Conservation (phyloP, 768 basidiomycete genomes). For the Boletellus ananiceps region DNA sequence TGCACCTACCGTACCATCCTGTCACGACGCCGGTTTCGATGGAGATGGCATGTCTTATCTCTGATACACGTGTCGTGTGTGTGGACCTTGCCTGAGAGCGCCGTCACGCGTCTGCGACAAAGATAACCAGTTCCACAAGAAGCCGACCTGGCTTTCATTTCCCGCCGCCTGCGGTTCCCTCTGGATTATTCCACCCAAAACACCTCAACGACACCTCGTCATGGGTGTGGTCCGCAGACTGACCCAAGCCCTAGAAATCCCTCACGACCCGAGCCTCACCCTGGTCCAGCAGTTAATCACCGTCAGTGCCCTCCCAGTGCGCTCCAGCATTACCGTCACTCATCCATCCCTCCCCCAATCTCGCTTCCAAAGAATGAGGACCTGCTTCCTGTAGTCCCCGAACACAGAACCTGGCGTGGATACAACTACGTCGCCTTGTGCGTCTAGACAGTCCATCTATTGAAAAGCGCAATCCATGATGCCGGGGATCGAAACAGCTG, state of each 20-base stretch:
- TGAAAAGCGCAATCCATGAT: background rate
- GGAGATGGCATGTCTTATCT: conserved; percentile 1
- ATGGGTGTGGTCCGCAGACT: conserved; percentile 27
- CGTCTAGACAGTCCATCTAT: conserved; percentile 14
- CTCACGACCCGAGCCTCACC: conserved; percentile 49
- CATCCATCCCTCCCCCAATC: conserved; percentile 12
- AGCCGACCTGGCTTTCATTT: background rate
- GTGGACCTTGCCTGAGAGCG: too few relatives aligned
- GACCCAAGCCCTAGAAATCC: conserved; percentile 42
- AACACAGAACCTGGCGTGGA: conserved; percentile 60
- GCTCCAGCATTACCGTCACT: conserved; percentile 1
- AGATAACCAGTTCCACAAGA: conserved; percentile 13
- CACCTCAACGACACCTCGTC: conserved; percentile 1
- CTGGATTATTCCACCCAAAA: background rate
- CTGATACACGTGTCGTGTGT: background rate
- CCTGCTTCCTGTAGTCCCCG: conserved; percentile 58
- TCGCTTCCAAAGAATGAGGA: conserved; percentile 55
- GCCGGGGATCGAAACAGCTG: conserved; percentile 43
- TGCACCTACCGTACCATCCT: too few relatives aligned
- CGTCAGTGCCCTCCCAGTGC: conserved; percentile 31
- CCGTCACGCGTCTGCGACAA: background rate
- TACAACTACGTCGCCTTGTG: conserved; percentile 68
- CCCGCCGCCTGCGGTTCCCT: conserved; percentile 1
- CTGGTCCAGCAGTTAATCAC: conserved; percentile 55
- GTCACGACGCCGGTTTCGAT: background rate